Evolutionary conservation across 2,329 filamentous ascomycete genomes (phyloP), one percentile per base, ranked within the genome.

Genomic region (Diaporthe sp.): DNA sequence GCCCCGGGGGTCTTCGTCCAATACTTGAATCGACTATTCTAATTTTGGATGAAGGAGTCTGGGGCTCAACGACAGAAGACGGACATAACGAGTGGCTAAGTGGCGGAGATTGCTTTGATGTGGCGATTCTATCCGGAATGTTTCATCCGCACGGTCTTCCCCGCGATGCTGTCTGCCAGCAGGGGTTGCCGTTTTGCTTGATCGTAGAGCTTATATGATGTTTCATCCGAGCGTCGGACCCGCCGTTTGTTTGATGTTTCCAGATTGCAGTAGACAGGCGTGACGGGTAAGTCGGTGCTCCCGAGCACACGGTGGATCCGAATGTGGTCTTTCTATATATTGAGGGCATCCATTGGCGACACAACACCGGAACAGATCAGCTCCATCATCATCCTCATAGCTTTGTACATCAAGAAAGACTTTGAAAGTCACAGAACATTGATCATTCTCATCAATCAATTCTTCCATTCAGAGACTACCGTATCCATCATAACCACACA

Each of bases 221-320:
- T 61, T 62, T 44, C 39, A 62, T 62, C 59, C 39, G 59, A 28
- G 59, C 37, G 59, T 62, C 59, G 59, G 59, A 25, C 10, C 34
- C n/a, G 59, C 59, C 39, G 59, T 62, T 62, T 62, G 39, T 62
- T 62, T 62, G 59, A 39, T 44, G 37, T 25, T 44, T 44, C 22
- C 39, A 62, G 39, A 31, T 28, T 28, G 59, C 15, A 10, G 37
- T 28, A 1, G 37, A 39, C 2, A 39, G 37, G 12, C 37, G 37
- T 17, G n/a, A 15, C 59, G 6, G 8, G 37, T 15, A 44, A 19
- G 15, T 62, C 59, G 59, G 37, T 25, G 15, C n/a, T 62, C n/a
- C 59, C 59, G 59, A 62, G 7, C 6, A 17, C 39, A 62, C 59
- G 37, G 59, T 28, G 9, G 3, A 13, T 22, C 34, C 57, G 59